Conservation (phyloP, 192 early-diverging fungal genomes). For the Coemansia sp. region DNA sequence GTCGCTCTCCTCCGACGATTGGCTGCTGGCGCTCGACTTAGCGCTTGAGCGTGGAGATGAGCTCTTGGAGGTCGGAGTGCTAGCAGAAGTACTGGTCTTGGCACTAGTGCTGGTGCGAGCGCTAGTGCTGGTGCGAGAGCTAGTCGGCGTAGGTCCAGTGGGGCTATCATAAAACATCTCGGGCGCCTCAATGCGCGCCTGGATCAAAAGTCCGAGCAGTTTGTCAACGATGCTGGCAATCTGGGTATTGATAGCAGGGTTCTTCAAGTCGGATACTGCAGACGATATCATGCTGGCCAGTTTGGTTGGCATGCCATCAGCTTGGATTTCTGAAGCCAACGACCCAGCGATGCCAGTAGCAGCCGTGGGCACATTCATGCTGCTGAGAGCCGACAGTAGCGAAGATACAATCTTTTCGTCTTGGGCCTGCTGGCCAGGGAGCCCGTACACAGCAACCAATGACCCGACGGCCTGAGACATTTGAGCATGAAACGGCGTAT, state of each 20-base stretch:
- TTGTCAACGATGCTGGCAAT: neutral
- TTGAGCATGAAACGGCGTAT: neutral
- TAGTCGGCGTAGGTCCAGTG: neutral
- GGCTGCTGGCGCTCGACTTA: neutral
- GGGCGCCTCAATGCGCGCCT: neutral
- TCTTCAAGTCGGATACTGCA: neutral
- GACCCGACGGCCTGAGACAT: neutral
- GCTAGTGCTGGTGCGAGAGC: neutral
- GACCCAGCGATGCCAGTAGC: neutral
- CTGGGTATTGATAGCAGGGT: neutral
- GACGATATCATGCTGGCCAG: neutral
- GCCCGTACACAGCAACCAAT: neutral
- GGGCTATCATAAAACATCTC: neutral
- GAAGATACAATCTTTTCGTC: neutral
- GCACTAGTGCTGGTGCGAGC: neutral
- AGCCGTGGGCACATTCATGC: neutral
- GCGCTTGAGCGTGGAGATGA: neutral
- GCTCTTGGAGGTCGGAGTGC: neutral
- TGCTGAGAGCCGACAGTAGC: neutral
- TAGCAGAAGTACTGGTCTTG: neutral
- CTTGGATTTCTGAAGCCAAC: neutral
- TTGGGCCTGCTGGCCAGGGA: neutral
- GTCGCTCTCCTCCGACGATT: neutral
- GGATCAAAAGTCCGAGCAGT: neutral
- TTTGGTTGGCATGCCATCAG: neutral